phyloP scores from a whole-genome alignment of 805 yeast genomes.

The Ogataea methylovora region DNA sequence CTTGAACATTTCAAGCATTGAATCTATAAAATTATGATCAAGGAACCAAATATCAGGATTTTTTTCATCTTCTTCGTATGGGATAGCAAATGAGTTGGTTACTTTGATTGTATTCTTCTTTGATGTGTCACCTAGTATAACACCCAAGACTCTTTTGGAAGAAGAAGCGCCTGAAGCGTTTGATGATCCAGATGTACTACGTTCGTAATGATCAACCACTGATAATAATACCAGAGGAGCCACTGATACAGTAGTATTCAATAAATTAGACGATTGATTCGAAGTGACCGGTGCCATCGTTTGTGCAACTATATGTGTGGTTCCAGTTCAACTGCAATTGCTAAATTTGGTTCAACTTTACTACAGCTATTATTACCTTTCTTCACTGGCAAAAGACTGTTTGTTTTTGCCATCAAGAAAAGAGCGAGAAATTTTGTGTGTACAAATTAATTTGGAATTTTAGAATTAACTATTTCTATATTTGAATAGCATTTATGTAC shows the following conservation, averaged over 20 bases:
- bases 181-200: constrained; percentile 46
- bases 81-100: constrained; percentile 92
- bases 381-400: too few species aligned
- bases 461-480: too few species aligned
- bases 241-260: constrained; percentile 63
- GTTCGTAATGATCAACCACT: constrained; percentile 90
- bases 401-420: too few species aligned
- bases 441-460: neutral
- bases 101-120: constrained; percentile 50
- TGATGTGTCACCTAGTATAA: constrained; percentile 75
- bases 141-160: constrained; percentile 83
- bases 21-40: constrained; percentile 92
- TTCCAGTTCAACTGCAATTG: neutral
- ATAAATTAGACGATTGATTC: constrained; percentile 3
- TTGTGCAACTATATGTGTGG: neutral
- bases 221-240: constrained; percentile 94
- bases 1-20: constrained; percentile 96
- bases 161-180: neutral
- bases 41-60: constrained; percentile 92
- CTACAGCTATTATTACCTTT: too few species aligned
- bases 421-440: too few species aligned
- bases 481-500: neutral
- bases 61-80: constrained; percentile 94
- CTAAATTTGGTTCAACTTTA: too few species aligned
- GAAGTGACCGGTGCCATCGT: constrained; percentile 1